phyloP scores from a whole-genome alignment of 2,329 filamentous ascomycete species.

The Bipolaris bicolor region DNA sequence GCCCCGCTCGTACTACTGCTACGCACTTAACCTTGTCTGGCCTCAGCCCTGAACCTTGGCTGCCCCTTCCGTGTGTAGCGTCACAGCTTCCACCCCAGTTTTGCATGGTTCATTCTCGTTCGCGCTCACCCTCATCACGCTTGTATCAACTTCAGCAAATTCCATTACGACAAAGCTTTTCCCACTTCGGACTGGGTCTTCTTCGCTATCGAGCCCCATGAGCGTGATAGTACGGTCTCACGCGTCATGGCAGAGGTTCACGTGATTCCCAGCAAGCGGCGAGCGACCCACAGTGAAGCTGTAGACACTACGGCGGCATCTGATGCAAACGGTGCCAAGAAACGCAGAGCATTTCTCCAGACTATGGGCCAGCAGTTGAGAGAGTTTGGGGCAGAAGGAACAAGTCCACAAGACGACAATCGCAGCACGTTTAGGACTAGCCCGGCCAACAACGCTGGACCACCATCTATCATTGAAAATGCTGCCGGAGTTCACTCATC shows the following conservation, averaged over 20 bases:
- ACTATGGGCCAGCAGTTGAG: conserved; percentile 37
- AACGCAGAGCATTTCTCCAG: conserved; percentile 31
- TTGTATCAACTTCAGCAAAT: neutral
- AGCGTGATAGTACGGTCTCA: neutral
- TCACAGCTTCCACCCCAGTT: neutral
- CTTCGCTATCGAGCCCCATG: neutral
- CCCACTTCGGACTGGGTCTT: neutral
- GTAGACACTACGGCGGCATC: conserved; percentile 5
- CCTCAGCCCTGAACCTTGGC: neutral
- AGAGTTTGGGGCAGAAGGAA: conserved; percentile 31
- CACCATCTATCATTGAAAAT: conserved; percentile 13
- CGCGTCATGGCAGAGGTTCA: conserved; percentile 24
- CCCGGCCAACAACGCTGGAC: conserved; percentile 14
- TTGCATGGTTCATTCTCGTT: neutral
- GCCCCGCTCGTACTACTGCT: neutral
- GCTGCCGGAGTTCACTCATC: conserved; percentile 4
- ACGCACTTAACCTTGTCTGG: neutral
- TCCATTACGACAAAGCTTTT: neutral
- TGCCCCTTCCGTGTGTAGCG: neutral
- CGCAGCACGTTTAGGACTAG: conserved; percentile 28
- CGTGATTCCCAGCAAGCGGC: conserved; percentile 26
- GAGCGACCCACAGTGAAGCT: conserved; percentile 13
- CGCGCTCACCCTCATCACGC: neutral
- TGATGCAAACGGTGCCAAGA: conserved; percentile 16
- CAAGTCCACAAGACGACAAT: conserved; percentile 27